Evolutionary conservation across 106 monocot species (phyloP).

Genomic region (Triglochin maritima): DNA sequence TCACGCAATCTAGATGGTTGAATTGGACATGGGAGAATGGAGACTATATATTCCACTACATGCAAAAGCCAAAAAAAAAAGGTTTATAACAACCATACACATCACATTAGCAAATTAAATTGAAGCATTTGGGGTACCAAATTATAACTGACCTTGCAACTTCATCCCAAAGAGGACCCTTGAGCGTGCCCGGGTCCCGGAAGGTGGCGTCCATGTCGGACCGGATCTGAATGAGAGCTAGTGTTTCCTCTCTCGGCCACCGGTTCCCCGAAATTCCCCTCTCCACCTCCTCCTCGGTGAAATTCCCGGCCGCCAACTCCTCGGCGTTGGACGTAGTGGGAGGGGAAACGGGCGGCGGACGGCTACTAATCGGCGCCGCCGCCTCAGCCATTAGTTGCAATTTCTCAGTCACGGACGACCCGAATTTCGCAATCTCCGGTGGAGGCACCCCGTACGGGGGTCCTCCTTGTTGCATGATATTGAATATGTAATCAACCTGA

Average conservation of each 20-base stretch:
- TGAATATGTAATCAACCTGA: background rate
- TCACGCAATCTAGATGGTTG: no score
- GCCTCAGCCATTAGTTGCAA: slow-evolving; percentile 2
- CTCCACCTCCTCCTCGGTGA: slow-evolving; percentile 1
- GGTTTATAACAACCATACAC: no score
- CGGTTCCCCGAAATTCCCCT: slow-evolving; percentile 15
- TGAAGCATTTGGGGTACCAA: no score
- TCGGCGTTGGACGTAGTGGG: slow-evolving; percentile 2
- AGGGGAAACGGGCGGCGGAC: background rate
- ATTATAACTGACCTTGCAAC: slow-evolving; percentile 11
- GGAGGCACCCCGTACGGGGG: slow-evolving; percentile 7
- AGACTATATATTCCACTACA: no score
- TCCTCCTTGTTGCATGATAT: slow-evolving; percentile 13
- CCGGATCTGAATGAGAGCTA: slow-evolving; percentile 15
- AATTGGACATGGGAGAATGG: no score
- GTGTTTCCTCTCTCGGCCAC: slow-evolving; percentile 21
- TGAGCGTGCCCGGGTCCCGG: slow-evolving; percentile 18
- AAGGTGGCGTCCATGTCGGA: slow-evolving; percentile 24
- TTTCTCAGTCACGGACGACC: background rate
- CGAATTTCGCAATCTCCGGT: background rate
- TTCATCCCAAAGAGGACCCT: slow-evolving; percentile 24
- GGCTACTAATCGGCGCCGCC: slow-evolving; percentile 4
- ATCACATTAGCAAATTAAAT: no score
- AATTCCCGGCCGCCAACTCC: background rate
- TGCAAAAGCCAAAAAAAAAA: no score